A percentile compares a stretch with the other conserved stretches of the same genome.
Evolutionary conservation across 2,329 filamentous ascomycete species (phyloP).

Genomic region (Aspergillus sp.): DNA sequence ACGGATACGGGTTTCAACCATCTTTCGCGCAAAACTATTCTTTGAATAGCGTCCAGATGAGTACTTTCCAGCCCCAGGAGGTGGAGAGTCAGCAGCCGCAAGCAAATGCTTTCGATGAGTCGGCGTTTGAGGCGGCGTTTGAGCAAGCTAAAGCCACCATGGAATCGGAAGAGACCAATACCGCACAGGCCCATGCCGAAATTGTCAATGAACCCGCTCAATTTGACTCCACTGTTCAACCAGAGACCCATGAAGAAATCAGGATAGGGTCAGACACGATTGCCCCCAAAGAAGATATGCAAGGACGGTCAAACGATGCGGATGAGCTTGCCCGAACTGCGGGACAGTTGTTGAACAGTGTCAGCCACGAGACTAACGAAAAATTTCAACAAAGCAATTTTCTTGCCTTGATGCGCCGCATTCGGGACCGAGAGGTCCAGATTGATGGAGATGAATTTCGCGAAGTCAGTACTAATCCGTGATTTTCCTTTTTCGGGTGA

Average conservation of each 20-base stretch:
- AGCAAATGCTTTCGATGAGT: constrained; percentile 35
- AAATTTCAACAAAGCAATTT: constrained; percentile 78
- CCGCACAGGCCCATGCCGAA: constrained; percentile 10
- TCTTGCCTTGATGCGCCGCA: constrained; percentile 66
- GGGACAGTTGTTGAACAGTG: constrained; percentile 60
- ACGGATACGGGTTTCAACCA: constrained; percentile 21
- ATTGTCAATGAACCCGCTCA: constrained; percentile 13
- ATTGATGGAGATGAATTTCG: constrained; percentile 60
- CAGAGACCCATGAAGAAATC: constrained; percentile 18
- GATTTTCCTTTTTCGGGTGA: constrained; percentile 28
- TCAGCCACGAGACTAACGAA: constrained; percentile 60
- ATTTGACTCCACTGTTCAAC: constrained; percentile 6
- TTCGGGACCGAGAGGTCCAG: constrained; percentile 64
- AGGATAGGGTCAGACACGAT: constrained; percentile 41
- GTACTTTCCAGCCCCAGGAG: constrained; percentile 20
- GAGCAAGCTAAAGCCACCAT: constrained; percentile 35
- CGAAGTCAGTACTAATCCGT: constrained; percentile 42
- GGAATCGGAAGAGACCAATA: constrained; percentile 19
- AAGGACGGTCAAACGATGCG: constrained; percentile 42
- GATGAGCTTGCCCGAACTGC: constrained; percentile 69
- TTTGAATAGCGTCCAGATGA: constrained; percentile 17
- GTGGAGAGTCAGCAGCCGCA: constrained; percentile 16
- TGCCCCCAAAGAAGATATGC: constrained; percentile 24
- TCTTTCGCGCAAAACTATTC: constrained; percentile 21
- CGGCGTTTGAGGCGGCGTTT: constrained; percentile 41